A percentile compares a stretch with the other conserved stretches of the same genome.
These are phyloP conservation scores for Xylaria nigripes DNA, from an alignment of 495 filamentous ascomycete genomes.

Conservation along the genomic window DNA sequence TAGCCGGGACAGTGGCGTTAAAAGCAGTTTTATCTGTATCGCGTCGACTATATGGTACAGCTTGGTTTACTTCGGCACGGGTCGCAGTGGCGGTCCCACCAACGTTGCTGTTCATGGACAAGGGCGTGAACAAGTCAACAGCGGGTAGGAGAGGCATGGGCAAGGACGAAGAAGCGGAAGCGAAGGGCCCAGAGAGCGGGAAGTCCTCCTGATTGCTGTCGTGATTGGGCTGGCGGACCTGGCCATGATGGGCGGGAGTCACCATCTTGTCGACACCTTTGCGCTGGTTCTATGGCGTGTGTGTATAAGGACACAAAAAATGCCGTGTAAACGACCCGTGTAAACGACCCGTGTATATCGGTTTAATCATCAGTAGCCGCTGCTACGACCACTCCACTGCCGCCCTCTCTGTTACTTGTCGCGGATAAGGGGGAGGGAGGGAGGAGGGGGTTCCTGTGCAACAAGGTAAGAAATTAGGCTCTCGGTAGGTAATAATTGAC, in stretches of 20 bases:
- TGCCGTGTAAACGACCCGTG: neutral
- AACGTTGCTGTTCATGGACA: slow-evolving; percentile 35
- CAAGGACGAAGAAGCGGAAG: slow-evolving; percentile 18
- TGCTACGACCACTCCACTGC: neutral
- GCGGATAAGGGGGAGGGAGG: slow-evolving; percentile 4
- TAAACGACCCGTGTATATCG: neutral
- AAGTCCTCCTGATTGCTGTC: slow-evolving; percentile 19
- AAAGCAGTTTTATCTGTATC: neutral
- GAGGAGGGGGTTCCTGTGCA: neutral
- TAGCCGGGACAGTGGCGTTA: neutral
- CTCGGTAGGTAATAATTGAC: slow-evolving; percentile 1
- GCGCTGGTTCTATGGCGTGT: neutral
- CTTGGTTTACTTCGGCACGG: neutral
- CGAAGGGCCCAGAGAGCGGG: slow-evolving; percentile 19
- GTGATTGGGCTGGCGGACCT: slow-evolving; percentile 25
- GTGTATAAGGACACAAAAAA: no score
- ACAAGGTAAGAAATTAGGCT: slow-evolving; percentile 2
- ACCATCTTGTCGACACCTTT: slow-evolving; percentile 20
- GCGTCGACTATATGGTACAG: neutral
- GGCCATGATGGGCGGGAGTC: slow-evolving; percentile 21
- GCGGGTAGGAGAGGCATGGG: slow-evolving; percentile 28
- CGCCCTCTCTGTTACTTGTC: neutral
- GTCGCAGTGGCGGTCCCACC: slow-evolving; percentile 5
- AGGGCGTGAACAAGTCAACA: slow-evolving; percentile 35
- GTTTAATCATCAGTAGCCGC: neutral